Evolutionary conservation across 202 grass and related monocot species (phyloP), one percentile per base, ranked within the genome.

Genomic region (Zizania palustris): DNA sequence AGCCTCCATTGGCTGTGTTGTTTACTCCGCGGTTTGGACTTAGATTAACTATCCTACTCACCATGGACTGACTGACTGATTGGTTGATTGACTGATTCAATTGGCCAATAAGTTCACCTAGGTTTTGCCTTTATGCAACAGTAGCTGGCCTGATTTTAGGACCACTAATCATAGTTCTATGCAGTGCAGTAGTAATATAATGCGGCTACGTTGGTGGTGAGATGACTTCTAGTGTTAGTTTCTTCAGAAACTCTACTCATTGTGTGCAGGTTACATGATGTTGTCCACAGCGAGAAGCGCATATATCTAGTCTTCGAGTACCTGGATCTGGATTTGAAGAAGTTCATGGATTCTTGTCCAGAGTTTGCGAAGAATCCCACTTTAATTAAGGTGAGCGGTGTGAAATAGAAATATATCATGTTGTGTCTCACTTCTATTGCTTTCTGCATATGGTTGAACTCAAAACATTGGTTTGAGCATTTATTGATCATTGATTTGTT

Each of bases 311-410:
- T 96, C 74, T 99, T 99, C 6, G 96, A 99, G 65, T 99, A 85
- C 83, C 87, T 99, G 45, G 96, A 99, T 85, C 85, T 99, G 69
- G 96, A 99, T 83, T 84, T 99, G 18, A 99, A 99, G 81, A 99
- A 99, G 83, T 94, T 95, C 83, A 99, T 99, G 96, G 96, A 99
- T 72, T 88, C 89, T 13, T 92, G 87, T 43, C 96, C 96, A 5
- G 96, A 99, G 79, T 87, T 99, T 61, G 92, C 92, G 6, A 95
- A 99, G 71, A 90, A 90, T 28, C 89, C 96, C 34, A 77, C 77
- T 45, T 45, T 98, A 71, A 90, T 98, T 62, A 98, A 98, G 91
- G 96, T 96, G 64, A 85, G 71, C 22, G 34, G 5, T 68, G 39
- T 3, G 3, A 34, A 35, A 59, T 51, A 12, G 39, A 39, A 43